A percentile compares a stretch with the other conserved stretches of the same genome.
phyloP scores from a whole-genome alignment of 2,329 filamentous ascomycete species.

The Pseudogymnoascus sp. region DNA sequence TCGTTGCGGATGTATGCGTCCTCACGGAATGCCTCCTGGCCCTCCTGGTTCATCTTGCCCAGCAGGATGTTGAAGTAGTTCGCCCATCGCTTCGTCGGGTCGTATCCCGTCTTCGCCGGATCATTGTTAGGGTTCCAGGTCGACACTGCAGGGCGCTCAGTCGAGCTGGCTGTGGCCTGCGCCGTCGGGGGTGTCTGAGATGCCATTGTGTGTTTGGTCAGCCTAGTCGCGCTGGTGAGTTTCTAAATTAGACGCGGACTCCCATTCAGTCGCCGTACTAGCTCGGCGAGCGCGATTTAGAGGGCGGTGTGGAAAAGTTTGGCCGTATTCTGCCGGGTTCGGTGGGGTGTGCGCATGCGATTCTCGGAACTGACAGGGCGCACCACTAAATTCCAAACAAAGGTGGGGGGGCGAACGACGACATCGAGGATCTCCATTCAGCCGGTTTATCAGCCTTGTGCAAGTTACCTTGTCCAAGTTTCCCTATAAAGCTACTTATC shows the following conservation, averaged over 20 bases:
- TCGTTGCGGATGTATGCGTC: slow-evolving; percentile 70
- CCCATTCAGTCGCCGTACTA: neutral
- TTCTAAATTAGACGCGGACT: slow-evolving; percentile 7
- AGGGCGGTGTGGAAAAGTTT: slow-evolving; percentile 11
- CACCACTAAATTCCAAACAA: slow-evolving; percentile 8
- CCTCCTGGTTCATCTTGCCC: slow-evolving; percentile 61
- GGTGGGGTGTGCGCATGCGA: neutral
- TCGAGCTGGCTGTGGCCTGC: neutral
- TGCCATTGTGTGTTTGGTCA: slow-evolving; percentile 14
- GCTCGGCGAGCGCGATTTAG: neutral
- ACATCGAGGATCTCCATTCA: slow-evolving; percentile 8
- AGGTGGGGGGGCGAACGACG: slow-evolving; percentile 2
- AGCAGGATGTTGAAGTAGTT: slow-evolving; percentile 81
- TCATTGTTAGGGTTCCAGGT: slow-evolving; percentile 38
- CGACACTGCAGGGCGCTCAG: slow-evolving; percentile 2
- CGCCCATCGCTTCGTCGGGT: slow-evolving; percentile 58
- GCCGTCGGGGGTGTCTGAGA: neutral
- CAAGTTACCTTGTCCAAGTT: neutral
- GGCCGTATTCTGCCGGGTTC: slow-evolving; percentile 10
- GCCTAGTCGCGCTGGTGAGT: slow-evolving; percentile 5
- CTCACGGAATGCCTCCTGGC: slow-evolving; percentile 68
- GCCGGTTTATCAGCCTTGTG: slow-evolving; percentile 3
- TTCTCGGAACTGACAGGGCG: slow-evolving; percentile 9
- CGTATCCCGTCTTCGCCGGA: slow-evolving; percentile 54
- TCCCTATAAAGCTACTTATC: neutral